Evolutionary conservation across 2,329 filamentous ascomycete species (phyloP), one percentile per base, ranked within the genome.

Genomic region (Aspergillus unguis): DNA sequence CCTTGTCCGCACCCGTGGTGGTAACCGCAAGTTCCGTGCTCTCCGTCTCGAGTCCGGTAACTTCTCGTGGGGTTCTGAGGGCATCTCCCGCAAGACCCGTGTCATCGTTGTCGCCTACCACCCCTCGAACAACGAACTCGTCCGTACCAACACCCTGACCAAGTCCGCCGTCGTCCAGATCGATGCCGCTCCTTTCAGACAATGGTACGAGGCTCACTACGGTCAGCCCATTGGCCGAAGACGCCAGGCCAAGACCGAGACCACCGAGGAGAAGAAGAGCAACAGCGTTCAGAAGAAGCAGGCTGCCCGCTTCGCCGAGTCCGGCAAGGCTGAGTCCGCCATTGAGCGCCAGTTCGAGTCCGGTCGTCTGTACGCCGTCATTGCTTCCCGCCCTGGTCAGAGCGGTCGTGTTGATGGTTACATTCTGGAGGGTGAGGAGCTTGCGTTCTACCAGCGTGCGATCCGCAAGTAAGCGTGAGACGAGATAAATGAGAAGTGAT

Each of bases 181-280:
- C 80, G 94, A 99, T 79, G 94, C 95, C 71, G 90, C 94, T 62
- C 94, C 94, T 67, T 99, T 99, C 90, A 85, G 94, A 77, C 92
- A 97, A 83, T 99, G 94, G 94, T 99, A 95, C 82, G 94, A 99
- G 86, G 90, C 94, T 68, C 94, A 99, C 88, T 99, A 99, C 85
- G 94, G 94, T 75, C 84, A 90, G 79, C 70, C 82, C 70, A 75
- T 99, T 62, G 94, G 94, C 77, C 89, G 92, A 71, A 88, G 87
- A 80, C 90, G 92, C 80, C 91, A 96, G 83, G 83, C 86, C 77
- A 92, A 95, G 73, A 64, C 65, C 80, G 80, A 74, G 76, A 78
- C 54, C 56, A 62, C 61, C 67, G 68, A 73, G 73, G 75, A 90
- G 79, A 95, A 96, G 88, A 96, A 96, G 88, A 91, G 86, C 84